phyloP scores from a whole-genome alignment of 148 eudicot genomes.

The Rhododendron kiyosumense region DNA sequence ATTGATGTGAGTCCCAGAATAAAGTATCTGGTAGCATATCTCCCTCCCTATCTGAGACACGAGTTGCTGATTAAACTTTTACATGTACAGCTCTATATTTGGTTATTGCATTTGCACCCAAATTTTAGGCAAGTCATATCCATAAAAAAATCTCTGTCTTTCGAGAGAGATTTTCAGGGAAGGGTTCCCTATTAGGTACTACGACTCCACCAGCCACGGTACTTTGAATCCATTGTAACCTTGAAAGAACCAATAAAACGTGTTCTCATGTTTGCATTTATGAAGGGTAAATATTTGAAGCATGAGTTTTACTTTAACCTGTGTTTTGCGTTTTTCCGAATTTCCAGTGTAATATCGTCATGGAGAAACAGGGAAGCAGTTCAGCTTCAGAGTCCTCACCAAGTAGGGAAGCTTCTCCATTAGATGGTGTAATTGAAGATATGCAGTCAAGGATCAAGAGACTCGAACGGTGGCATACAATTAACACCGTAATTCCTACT shows the following conservation, averaged over 20 bases:
- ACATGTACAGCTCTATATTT: neutral
- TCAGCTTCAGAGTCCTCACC: slow-evolving; percentile 84
- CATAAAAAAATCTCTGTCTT: neutral
- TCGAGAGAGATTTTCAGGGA: neutral
- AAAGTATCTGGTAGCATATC: neutral
- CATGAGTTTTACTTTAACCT: neutral
- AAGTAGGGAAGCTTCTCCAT: slow-evolving; percentile 59
- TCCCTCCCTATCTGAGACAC: neutral
- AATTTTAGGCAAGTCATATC: neutral
- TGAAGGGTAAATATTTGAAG: neutral
- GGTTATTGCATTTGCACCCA: slow-evolving; percentile 3
- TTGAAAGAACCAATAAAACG: neutral
- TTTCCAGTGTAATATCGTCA: slow-evolving; percentile 9
- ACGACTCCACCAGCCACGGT: neutral
- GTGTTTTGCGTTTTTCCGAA: neutral
- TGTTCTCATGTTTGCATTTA: neutral
- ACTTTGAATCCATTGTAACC: neutral
- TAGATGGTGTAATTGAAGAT: slow-evolving; percentile 79
- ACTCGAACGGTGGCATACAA: slow-evolving; percentile 90
- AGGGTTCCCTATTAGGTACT: neutral
- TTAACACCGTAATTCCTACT: slow-evolving; percentile 57
- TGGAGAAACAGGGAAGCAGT: slow-evolving; percentile 62
- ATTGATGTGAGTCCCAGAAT: neutral
- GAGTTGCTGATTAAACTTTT: neutral
- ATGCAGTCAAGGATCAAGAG: slow-evolving; percentile 86